A percentile compares a stretch with the other conserved stretches of the same genome.
Conservation (phyloP, 2,329 filamentous ascomycete species). For the Colletotrichum noveboracense region DNA sequence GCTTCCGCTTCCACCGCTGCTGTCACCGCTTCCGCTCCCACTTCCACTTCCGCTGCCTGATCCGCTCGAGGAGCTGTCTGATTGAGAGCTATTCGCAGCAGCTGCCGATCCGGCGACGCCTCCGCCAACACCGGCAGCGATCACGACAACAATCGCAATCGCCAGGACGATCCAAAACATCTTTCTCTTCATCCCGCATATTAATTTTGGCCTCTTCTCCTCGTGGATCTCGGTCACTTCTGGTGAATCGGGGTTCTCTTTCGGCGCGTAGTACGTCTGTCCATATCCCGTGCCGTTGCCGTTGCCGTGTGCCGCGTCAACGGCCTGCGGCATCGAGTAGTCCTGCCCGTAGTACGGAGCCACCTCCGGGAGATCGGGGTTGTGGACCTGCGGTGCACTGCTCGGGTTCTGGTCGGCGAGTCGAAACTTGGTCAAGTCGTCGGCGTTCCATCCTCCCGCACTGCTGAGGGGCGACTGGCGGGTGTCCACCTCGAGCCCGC, state of each 20-base stretch:
- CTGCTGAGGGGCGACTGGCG: background rate
- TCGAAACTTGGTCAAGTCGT: background rate
- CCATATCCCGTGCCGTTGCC: background rate
- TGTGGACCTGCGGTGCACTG: background rate
- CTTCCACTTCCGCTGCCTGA: background rate
- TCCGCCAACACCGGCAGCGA: conserved; percentile 10
- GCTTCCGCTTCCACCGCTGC: background rate
- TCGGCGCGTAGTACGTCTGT: background rate
- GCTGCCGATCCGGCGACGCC: conserved; percentile 11
- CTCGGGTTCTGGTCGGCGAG: background rate
- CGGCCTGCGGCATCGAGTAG: conserved; percentile 1
- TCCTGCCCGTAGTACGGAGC: background rate
- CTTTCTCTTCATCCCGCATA: conserved; percentile 18
- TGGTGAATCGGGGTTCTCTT: background rate
- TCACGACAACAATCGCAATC: background rate
- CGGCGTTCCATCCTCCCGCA: background rate
- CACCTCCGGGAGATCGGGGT: background rate
- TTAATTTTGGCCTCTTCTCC: background rate
- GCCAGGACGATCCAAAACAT: conserved; percentile 15
- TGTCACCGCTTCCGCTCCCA: background rate
- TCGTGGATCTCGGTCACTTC: background rate
- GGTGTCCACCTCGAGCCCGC: conserved; percentile 10
- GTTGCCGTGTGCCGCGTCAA: background rate
- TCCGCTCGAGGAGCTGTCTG: background rate
- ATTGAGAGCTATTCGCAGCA: background rate